phyloP scores from a whole-genome alignment of 345 rosid species.

The Aquilaria yunnanensis region DNA sequence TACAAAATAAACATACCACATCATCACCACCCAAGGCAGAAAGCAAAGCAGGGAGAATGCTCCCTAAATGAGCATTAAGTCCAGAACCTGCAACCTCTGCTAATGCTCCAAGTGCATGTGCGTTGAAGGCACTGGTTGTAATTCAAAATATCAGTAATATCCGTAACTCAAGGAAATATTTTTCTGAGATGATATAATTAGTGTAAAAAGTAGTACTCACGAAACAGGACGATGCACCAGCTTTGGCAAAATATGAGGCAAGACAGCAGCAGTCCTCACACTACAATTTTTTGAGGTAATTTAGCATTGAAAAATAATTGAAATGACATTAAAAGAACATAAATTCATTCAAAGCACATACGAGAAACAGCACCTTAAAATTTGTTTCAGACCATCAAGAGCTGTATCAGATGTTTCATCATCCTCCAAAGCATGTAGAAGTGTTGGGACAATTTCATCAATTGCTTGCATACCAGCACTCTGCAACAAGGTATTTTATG shows the following conservation, averaged over 20 bases:
- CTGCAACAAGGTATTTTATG: constrained; percentile 29
- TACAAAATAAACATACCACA: constrained; percentile 31
- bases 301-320: constrained; percentile 15
- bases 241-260: constrained; percentile 97
- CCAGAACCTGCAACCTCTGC: constrained; percentile 99
- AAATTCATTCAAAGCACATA: constrained; percentile 7
- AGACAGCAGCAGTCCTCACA: constrained; percentile 95
- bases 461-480: constrained; percentile 99
- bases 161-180: neutral
- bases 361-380: constrained; percentile 51
- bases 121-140: constrained; percentile 80
- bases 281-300: constrained; percentile 35
- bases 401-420: constrained; percentile 87
- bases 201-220: constrained; percentile 47
- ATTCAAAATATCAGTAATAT: constrained; percentile 7
- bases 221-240: constrained; percentile 86
- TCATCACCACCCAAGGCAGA: constrained; percentile 76
- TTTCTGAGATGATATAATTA: neutral
- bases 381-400: constrained; percentile 94
- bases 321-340: neutral
- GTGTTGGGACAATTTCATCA: constrained; percentile 96
- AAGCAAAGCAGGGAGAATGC: constrained; percentile 89
- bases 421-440: constrained; percentile 91
- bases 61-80: constrained; percentile 78
- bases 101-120: constrained; percentile 94